Percentiles rank a stretch among this genome's conserved stretches.
phyloP scores from a whole-genome alignment of 805 yeast species.

The Naumovozyma dairenensis region DNA sequence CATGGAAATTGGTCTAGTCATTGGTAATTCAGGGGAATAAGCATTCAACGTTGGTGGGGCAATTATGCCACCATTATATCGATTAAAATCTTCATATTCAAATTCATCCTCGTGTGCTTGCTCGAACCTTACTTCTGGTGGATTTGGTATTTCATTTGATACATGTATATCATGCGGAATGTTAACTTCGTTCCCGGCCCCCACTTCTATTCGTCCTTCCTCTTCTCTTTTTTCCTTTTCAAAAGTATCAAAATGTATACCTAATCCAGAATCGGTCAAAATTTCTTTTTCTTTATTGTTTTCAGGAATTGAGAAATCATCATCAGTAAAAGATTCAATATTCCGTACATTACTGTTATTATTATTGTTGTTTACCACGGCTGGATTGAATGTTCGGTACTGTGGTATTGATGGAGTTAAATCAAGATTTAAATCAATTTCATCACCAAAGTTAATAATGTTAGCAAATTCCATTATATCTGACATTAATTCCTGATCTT shows the following conservation, averaged over 20 bases:
- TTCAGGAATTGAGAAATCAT: no score
- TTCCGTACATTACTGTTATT: background rate
- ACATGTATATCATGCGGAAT: background rate
- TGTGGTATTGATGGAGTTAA: conserved; percentile 5
- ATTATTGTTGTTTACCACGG: background rate
- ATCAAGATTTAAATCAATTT: conserved; percentile 27
- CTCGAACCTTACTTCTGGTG: conserved; percentile 1
- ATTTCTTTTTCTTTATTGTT: no score
- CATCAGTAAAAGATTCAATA: background rate
- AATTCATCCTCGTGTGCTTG: conserved; percentile 12
- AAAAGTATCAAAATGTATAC: no score
- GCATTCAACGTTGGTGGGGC: conserved; percentile 3
- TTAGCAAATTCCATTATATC: conserved; percentile 39
- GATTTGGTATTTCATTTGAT: background rate
- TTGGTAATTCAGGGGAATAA: conserved; percentile 14
- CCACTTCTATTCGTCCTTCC: background rate
- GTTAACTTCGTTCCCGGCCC: background rate
- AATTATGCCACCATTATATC: conserved; percentile 2
- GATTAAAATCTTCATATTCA: conserved; percentile 24
- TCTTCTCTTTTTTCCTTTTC: background rate
- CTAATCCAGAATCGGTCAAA: no score
- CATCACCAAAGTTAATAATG: conserved; percentile 38
- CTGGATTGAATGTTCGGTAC: conserved; percentile 4
- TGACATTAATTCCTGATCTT: conserved; percentile 30
- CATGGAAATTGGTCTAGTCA: conserved; percentile 32